These are phyloP conservation scores for Papilionanthe hybrid DNA, from an alignment of 116 monocot species.

Conservation along the genomic window DNA sequence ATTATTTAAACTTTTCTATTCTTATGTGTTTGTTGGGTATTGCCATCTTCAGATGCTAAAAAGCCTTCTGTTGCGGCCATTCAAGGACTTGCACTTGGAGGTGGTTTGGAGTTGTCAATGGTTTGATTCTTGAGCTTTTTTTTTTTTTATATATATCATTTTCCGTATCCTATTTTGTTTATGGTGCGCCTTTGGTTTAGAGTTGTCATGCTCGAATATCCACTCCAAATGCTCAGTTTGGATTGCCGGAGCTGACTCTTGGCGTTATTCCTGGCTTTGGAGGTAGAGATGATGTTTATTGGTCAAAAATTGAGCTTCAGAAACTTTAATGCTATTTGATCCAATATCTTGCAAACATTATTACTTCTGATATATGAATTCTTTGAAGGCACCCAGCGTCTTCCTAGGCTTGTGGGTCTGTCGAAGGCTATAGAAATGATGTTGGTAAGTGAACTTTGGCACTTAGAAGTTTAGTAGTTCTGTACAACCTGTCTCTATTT, in stretches of 20 bases:
- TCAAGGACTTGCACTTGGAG: constrained; percentile 94
- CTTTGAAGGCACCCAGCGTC: constrained; percentile 69
- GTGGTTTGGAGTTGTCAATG: constrained; percentile 90
- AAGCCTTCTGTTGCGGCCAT: constrained; percentile 98
- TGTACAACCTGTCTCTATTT: neutral
- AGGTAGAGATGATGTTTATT: constrained; percentile 34
- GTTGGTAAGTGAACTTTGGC: constrained; percentile 46
- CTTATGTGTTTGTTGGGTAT: neutral
- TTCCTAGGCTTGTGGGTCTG: constrained; percentile 86
- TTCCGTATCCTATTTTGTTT: neutral
- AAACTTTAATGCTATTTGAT: neutral
- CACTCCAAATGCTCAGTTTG: constrained; percentile 78
- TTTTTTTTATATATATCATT: neutral
- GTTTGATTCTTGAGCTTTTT: constrained; percentile 26
- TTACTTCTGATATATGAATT: neutral
- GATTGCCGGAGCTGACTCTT: constrained; percentile 81
- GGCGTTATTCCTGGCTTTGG: constrained; percentile 89
- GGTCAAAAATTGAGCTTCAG: neutral
- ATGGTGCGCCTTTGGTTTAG: constrained; percentile 23
- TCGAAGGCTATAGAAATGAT: constrained; percentile 84
- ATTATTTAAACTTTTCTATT: neutral
- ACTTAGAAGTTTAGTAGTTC: neutral
- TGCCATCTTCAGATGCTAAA: constrained; percentile 46
- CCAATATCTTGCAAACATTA: neutral
- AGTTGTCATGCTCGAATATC: constrained; percentile 87